Evolutionary conservation across 768 basidiomycete species (phyloP).

Genomic region (Trametes cingulata): DNA sequence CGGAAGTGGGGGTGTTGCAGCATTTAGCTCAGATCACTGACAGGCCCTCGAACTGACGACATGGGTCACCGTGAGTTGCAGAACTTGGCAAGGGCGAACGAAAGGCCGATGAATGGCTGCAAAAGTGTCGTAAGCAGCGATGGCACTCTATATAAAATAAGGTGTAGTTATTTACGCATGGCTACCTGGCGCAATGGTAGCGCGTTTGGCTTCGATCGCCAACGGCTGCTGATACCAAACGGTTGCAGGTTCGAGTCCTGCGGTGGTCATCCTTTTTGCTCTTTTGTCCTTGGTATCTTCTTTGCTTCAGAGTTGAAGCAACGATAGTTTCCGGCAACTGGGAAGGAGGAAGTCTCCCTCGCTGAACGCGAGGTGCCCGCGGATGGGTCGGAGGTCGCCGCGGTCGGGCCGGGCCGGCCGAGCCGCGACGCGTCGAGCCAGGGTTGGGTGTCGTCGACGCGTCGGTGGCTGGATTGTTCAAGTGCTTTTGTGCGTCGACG

Average conservation of each 20-base stretch:
- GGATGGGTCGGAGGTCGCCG: no score
- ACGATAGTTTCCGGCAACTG: no score
- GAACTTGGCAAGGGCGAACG: neutral
- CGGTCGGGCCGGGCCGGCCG: neutral
- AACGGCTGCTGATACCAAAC: conserved; percentile 58
- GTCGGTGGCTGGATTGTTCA: conserved; percentile 19
- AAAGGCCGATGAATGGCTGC: no score
- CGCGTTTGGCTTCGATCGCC: conserved; percentile 87
- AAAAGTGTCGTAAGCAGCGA: neutral
- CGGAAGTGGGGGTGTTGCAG: conserved; percentile 15
- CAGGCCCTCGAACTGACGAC: conserved; percentile 12
- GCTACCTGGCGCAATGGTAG: conserved; percentile 93
- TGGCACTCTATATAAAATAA: no score
- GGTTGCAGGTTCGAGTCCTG: conserved; percentile 98
- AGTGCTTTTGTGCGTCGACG: conserved; percentile 2
- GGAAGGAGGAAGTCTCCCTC: no score
- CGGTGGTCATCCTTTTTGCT: conserved; percentile 61
- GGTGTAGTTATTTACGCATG: no score
- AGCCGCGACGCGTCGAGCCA: conserved; percentile 13
- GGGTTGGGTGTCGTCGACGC: conserved; percentile 3
- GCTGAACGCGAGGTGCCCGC: no score
- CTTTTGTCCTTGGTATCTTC: no score
- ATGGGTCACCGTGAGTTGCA: conserved; percentile 7
- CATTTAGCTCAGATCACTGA: conserved; percentile 21
- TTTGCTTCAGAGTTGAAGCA: no score